Evolutionary conservation across 768 basidiomycete species (phyloP), one percentile per base, ranked within the genome.

Genomic region (Hygrophoropsis aurantiaca): DNA sequence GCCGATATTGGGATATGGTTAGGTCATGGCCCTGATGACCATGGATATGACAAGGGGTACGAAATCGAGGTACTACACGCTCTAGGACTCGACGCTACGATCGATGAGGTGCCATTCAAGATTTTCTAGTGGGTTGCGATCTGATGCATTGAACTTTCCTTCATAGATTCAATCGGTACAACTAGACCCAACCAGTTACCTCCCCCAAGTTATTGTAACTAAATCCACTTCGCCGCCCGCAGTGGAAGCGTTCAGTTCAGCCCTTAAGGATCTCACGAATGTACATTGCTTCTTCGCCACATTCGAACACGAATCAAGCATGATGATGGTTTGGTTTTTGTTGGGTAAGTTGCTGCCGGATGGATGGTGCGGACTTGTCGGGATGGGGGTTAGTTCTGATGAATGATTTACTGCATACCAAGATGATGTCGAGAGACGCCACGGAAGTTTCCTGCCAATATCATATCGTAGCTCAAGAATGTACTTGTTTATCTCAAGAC

Each of bases 1-100:
- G 74, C 74, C 5, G 80, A 82, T 50, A 58, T 79, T 19, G 77
- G 69, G 4, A 39, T 83, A 26, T 81, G 77, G 75, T 67, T 84
- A 4, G 79, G 81, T 8, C 40, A 50, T 5, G 75, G 74, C 4
- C 56, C 68, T 5, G 75, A 60, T 53, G 59, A 67, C 10, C 30
- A 18, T 9, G 61, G 62, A 11, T 58, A 62, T 50, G 65, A 64
- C 50, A 43, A 5, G 13, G 62, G 64, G 15, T 49, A 59, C 36
- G 66, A 67, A 47, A 44, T 16, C 5, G 60, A 59, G 21, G 52
- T 75, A 19, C 59, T 79, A 18, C 25, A 45, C 5, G 57, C 65
- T 25, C 59, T 76, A 8, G 68, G 67, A 5, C 56, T 72, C 30
- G 51, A 46, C 26, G 56, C 55, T 64, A 55, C 58, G 45, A 40